Evolutionary conservation across 441 rosid species (phyloP).

Genomic region (Viola pubescens): DNA sequence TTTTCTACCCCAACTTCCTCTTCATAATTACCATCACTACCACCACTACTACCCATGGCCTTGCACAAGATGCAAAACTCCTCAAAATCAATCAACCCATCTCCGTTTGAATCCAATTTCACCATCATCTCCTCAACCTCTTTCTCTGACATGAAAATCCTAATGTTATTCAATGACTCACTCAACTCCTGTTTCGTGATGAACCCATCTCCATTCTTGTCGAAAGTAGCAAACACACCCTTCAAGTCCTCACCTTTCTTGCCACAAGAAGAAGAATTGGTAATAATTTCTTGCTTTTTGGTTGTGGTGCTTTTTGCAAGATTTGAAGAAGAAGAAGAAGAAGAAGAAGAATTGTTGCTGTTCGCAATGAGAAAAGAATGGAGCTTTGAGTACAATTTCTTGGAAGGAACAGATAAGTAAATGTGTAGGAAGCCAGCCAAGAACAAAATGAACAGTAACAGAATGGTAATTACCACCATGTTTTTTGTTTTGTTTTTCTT

Average conservation of each 20-base stretch:
- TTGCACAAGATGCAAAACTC: slow-evolving; percentile 38
- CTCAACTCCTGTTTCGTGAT: slow-evolving; percentile 42
- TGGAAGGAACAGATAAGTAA: slow-evolving; percentile 25
- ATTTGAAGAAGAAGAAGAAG: neutral
- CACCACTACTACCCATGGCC: neutral
- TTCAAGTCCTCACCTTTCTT: slow-evolving; percentile 22
- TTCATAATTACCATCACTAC: neutral
- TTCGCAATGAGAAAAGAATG: slow-evolving; percentile 14
- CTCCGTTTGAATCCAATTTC: slow-evolving; percentile 48
- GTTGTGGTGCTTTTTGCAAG: neutral
- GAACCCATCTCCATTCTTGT: slow-evolving; percentile 52
- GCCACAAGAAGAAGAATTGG: neutral
- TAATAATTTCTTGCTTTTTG: neutral
- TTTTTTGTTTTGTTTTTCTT: slow-evolving; percentile 5
- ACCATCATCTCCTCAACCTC: slow-evolving; percentile 43
- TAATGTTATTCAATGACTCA: slow-evolving; percentile 38
- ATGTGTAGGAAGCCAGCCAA: slow-evolving; percentile 25
- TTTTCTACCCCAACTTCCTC: neutral
- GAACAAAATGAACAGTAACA: slow-evolving; percentile 23
- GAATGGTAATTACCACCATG: slow-evolving; percentile 14
- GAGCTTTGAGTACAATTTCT: slow-evolving; percentile 27
- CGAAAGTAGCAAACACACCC: slow-evolving; percentile 42
- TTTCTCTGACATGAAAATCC: slow-evolving; percentile 30
- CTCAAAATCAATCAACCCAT: slow-evolving; percentile 44
- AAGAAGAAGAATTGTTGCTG: neutral